Evolutionary conservation across 441 rosid species (phyloP), one percentile per base, ranked within the genome.

Genomic region (Populus hybrid): DNA sequence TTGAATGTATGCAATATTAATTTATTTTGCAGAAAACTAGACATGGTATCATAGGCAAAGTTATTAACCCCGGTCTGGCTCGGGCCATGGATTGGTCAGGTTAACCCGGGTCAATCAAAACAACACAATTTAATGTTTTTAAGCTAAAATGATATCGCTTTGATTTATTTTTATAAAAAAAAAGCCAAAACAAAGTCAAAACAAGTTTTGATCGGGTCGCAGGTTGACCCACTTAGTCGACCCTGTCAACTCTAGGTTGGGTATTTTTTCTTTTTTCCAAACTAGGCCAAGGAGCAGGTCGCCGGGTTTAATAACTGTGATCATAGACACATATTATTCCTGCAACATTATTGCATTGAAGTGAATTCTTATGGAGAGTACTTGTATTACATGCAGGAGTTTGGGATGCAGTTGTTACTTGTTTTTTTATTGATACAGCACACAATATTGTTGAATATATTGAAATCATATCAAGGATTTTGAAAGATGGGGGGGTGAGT

Each of bases 391-490:
- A 76, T 87, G 87, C 90, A 96, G 99, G 98, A 75, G 82, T 76
- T 76, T 94, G 98, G 99, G 98, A 96, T 89, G 98, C 91, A 70
- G 95, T 97, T 75, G 98, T 92, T 46, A 94, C 98, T 76, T 96
- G 98, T 80, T 96, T 96, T 86, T 96, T 94, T 78, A 96, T 96
- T 53, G 99, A 94, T 82, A 94, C 99, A 0, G 98, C 99, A 71
- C 98, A 96, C 84, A 96, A 94, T 83, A 79, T 94, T 83, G 82
- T 96, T 18, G 97, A 96, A 84, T 94, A 94, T 84, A 93, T 96
- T 21, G 98, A 96, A 83, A 96, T 89, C 80, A 93, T 96, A 87
- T 94, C 98, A 6, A 94, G 77, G 86, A 91, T 94, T 87, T 86
- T 94, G 78, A 94, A 92, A 82, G 97, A 97, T 66, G 98, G 97